Evolutionary conservation across 257 asterid genomes (phyloP).

Genomic region (Euphrasia confusa): DNA sequence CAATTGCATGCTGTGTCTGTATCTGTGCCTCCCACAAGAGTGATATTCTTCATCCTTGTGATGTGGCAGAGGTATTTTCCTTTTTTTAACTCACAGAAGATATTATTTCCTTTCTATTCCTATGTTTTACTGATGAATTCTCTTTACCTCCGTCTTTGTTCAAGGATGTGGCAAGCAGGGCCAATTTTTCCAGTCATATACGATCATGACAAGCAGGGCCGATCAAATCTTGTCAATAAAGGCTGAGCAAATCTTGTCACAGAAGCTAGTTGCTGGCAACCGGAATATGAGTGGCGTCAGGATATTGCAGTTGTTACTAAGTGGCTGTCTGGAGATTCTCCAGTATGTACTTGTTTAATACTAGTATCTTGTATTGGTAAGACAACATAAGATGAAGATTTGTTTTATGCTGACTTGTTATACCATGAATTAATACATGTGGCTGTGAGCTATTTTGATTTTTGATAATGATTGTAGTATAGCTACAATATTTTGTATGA

Average conservation of each 20-base stretch:
- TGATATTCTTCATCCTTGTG: slow-evolving; percentile 95
- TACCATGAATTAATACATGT: slow-evolving; percentile 74
- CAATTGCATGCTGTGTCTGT: slow-evolving; percentile 62
- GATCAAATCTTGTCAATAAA: slow-evolving; percentile 32
- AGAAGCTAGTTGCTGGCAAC: slow-evolving; percentile 96
- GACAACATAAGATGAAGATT: slow-evolving; percentile 7
- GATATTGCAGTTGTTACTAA: slow-evolving; percentile 97
- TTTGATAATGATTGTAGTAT: too few species aligned
- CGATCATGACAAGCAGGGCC: too few species aligned
- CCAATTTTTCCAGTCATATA: too few species aligned
- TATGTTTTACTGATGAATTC: too few species aligned
- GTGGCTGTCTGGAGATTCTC: slow-evolving; percentile 98
- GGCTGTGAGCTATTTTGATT: slow-evolving; percentile 65
- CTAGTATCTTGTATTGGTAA: slow-evolving; percentile 13
- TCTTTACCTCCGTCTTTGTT: slow-evolving; percentile 13
- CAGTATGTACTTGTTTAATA: slow-evolving; percentile 54
- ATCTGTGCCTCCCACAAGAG: slow-evolving; percentile 89
- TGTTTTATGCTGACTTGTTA: slow-evolving; percentile 30
- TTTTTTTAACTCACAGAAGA: slow-evolving; percentile 7
- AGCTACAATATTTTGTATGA: too few species aligned
- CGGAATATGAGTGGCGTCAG: slow-evolving; percentile 97
- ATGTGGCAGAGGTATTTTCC: slow-evolving; percentile 82
- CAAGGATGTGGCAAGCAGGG: slow-evolving; percentile 96
- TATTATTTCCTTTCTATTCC: neutral
- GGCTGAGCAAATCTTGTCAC: slow-evolving; percentile 81